Evolutionary conservation across 2,329 filamentous ascomycete genomes (phyloP), one percentile per base, ranked within the genome.

Genomic region (Aspergillus caelatus): DNA sequence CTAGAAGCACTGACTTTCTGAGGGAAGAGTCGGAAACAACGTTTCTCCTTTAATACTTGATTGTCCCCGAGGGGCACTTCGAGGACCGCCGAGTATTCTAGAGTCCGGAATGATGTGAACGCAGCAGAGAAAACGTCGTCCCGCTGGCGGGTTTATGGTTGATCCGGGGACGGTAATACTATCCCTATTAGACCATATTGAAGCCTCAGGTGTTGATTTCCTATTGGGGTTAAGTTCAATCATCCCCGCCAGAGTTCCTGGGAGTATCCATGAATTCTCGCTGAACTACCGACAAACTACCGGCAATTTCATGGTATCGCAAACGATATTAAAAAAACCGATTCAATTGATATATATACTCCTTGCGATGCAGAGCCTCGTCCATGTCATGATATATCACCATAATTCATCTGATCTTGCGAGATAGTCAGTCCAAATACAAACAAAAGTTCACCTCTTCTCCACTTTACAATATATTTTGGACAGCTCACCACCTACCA

Each of bases 21-120:
- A 34, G 30, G 50, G 50, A 28, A 53, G 56, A 34, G 61, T 59
- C 57, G 48, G 62, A 50, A 50, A 61, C 41, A 59, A 64, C 61
- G 57, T 56, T 65, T 58, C 48, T 66, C 50, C 70, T 71, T 53
- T 72, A 64, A 73, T 69, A 66, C 57, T 62, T 61, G 66, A 64
- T 70, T 70, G 68, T 67, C 69, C 50, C 56, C 50, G 39, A 58
- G 67, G 71, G 57, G 75, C 72, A 78, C 76, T 78, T 79, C 76
- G 69, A 75, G 77, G 77, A 78, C 74, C 75, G 77, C 75, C 72
- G 75, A 69, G 77, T 79, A 78, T 78, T 79, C 76, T 78, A 71
- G 75, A 78, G 77, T 77, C 75, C 76, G 77, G 76, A 78, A 78
- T 72, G 73, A 64, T 65, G 64, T 70, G 71, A 77, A 76, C 76